phyloP scores from a whole-genome alignment of 139 green algal species.

The Gonium pectorale region DNA sequence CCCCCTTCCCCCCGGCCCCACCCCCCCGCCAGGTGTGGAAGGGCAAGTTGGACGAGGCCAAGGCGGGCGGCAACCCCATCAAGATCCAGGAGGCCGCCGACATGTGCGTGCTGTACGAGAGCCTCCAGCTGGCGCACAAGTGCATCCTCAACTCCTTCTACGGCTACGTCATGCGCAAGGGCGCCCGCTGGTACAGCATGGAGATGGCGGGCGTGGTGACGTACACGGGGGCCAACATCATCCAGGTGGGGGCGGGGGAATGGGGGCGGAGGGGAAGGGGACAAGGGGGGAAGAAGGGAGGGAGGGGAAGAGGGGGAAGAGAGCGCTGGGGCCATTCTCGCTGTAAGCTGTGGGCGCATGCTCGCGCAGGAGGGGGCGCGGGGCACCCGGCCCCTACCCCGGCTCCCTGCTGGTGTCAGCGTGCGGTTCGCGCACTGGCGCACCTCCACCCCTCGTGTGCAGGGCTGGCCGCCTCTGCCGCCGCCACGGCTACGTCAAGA shows the following conservation, averaged over 20 bases:
- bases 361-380: no score
- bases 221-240: constrained; percentile 97
- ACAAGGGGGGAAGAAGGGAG: not conserved
- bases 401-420: no score
- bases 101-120: constrained; percentile 94
- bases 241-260: constrained; percentile 69
- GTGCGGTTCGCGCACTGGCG: no score
- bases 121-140: constrained; percentile 98
- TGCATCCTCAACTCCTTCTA: constrained; percentile 97
- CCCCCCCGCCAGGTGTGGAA: constrained; percentile 70
- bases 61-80: constrained; percentile 75
- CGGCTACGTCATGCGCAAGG: constrained; percentile 94
- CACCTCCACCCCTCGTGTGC: no score
- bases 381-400: no score
- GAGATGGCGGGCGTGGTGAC: constrained; percentile 99
- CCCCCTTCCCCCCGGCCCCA: not conserved
- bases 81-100: constrained; percentile 78
- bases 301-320: no score
- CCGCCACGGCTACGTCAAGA: no score
- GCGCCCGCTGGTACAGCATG: constrained; percentile 98
- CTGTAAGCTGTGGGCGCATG: no score
- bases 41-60: constrained; percentile 90
- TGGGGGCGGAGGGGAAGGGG: no score
- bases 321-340: no score
- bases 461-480: no score